A percentile compares a stretch with the other conserved stretches of the same genome.
Conservation (phyloP, 2,329 filamentous ascomycete genomes). For the Sarocladiaceae sp. region DNA sequence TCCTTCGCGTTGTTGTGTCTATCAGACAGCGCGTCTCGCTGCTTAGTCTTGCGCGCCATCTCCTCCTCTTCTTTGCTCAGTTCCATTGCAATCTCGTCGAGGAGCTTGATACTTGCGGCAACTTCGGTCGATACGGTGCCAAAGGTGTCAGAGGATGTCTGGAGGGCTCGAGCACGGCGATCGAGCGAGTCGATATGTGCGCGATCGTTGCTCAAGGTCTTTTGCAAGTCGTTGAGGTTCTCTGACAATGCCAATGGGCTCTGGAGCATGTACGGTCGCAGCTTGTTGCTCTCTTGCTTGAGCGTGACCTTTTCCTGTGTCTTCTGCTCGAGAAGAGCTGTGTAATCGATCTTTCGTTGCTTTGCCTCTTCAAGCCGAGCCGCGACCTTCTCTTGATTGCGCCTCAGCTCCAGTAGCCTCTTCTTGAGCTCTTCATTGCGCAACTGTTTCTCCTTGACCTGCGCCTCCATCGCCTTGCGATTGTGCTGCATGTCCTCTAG, state of each 20-base stretch:
- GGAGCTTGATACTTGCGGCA: conserved; percentile 76
- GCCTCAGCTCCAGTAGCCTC: conserved; percentile 70
- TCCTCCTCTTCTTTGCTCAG: conserved; percentile 89
- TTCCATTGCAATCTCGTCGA: conserved; percentile 82
- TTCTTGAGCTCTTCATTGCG: conserved; percentile 84
- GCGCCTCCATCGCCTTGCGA: conserved; percentile 70
- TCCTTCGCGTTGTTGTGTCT: conserved; percentile 84
- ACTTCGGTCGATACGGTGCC: conserved; percentile 78
- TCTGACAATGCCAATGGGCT: conserved; percentile 79
- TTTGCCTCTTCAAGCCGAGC: conserved; percentile 79
- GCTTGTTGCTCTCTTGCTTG: conserved; percentile 79
- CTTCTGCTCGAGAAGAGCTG: conserved; percentile 64
- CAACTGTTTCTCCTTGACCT: conserved; percentile 77
- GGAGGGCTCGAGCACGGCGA: conserved; percentile 77
- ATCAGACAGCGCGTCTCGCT: conserved; percentile 82
- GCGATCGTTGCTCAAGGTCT: conserved; percentile 72
- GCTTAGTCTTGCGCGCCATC: conserved; percentile 68
- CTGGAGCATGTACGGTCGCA: conserved; percentile 87
- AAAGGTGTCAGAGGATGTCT: conserved; percentile 89
- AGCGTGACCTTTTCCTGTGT: conserved; percentile 63
- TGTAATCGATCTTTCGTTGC: conserved; percentile 70
- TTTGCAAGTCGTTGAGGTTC: conserved; percentile 72
- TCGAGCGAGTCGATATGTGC: conserved; percentile 82
- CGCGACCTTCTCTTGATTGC: conserved; percentile 76
- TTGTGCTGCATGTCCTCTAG: conserved; percentile 76